phyloP scores from a whole-genome alignment of 2,329 filamentous ascomycete species.

The Geosmithia flava region DNA sequence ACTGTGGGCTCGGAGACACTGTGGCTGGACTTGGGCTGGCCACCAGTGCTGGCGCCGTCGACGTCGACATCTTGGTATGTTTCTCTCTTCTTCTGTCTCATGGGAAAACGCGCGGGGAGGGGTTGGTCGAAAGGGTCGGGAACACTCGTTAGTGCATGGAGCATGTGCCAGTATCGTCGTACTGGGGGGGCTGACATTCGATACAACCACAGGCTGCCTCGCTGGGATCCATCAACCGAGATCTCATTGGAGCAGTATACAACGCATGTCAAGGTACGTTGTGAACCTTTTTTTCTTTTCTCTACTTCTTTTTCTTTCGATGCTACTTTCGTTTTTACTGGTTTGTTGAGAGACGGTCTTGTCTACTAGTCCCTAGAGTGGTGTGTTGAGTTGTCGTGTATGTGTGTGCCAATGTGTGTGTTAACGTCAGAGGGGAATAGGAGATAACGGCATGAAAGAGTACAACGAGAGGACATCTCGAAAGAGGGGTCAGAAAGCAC shows the following conservation, averaged over 20 bases:
- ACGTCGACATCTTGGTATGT: slow-evolving; percentile 62
- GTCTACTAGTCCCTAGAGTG: neutral
- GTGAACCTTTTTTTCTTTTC: slow-evolving; percentile 5
- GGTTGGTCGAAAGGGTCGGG: neutral
- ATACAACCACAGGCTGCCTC: slow-evolving; percentile 43
- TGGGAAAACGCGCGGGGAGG: neutral
- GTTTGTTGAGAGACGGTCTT: too few relatives aligned
- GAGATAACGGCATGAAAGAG: slow-evolving; percentile 29
- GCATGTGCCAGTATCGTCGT: neutral
- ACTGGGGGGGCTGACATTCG: neutral
- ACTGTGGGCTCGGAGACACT: slow-evolving; percentile 59
- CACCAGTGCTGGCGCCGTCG: slow-evolving; percentile 34
- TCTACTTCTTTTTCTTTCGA: neutral
- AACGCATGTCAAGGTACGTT: slow-evolving; percentile 38
- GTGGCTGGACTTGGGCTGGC: slow-evolving; percentile 51
- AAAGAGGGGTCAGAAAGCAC: slow-evolving; percentile 4
- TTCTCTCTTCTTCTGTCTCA: neutral
- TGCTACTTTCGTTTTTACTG: neutral
- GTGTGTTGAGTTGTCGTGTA: neutral
- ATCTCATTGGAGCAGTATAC: slow-evolving; percentile 48
- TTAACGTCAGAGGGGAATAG: slow-evolving; percentile 6
- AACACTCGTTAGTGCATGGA: neutral
- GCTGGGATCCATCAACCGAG: slow-evolving; percentile 60
- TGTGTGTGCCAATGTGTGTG: neutral
- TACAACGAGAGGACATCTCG: slow-evolving; percentile 24